A percentile compares a stretch with the other conserved stretches of the same genome.
Conservation (phyloP, 768 basidiomycete genomes). For the Exsudoporus frostii region DNA sequence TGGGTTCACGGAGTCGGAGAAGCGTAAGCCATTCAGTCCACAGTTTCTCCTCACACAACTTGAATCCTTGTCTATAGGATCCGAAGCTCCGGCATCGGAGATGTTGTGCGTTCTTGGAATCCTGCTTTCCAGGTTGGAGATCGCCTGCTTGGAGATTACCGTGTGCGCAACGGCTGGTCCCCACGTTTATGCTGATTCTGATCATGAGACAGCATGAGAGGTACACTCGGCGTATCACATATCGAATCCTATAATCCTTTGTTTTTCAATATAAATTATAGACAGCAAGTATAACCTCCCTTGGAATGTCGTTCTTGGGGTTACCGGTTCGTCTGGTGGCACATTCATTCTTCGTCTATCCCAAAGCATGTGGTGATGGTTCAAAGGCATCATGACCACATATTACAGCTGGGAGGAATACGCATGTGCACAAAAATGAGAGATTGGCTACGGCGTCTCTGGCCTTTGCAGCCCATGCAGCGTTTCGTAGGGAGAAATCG, state of each 20-base stretch:
- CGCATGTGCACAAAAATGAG: constrained; percentile 39
- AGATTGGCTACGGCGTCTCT: constrained; percentile 1
- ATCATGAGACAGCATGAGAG: not conserved
- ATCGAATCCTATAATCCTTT: too few species aligned
- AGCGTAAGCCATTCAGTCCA: too few species aligned
- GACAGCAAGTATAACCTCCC: constrained; percentile 26
- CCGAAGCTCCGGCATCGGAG: not conserved
- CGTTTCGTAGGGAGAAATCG: constrained; percentile 40
- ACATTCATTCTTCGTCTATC: constrained; percentile 7
- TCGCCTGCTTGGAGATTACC: not conserved
- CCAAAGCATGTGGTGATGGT: not conserved
- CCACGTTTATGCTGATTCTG: not conserved
- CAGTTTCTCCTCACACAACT: not conserved
- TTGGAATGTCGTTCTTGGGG: constrained; percentile 23
- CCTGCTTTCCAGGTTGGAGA: not conserved
- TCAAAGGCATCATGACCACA: constrained; percentile 22
- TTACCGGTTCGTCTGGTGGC: constrained; percentile 21
- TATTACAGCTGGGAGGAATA: constrained; percentile 31
- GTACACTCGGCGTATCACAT: constrained; percentile 5
- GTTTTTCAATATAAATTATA: not conserved
- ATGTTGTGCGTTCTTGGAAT: not conserved
- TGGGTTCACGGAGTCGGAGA: too few species aligned
- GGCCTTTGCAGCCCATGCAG: not conserved
- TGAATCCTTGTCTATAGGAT: not conserved
- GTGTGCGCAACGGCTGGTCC: not conserved